Conservation (phyloP, 257 asterid genomes). For the Solanum sejunctum region DNA sequence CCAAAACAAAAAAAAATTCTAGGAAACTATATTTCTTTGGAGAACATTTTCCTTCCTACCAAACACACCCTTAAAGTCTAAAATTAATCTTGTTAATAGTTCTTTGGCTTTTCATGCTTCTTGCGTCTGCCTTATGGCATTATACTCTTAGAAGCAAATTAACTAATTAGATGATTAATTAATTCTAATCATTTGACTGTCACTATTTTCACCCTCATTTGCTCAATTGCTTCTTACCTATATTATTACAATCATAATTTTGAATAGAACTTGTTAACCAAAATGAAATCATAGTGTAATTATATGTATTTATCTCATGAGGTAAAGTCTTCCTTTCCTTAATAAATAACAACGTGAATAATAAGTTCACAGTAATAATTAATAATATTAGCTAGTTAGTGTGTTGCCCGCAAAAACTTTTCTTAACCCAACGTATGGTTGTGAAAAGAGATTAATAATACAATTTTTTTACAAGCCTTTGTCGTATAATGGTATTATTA, state of each 20-base stretch:
- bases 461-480: not conserved
- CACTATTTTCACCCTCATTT: slow-evolving; percentile 2
- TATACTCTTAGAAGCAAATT: not conserved
- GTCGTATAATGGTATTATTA: not conserved
- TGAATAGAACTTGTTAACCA: slow-evolving; percentile 37
- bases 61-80: too few species aligned
- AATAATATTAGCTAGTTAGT: not conserved
- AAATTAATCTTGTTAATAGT: not conserved
- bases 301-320: not conserved
- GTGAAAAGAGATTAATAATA: not conserved
- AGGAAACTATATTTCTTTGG: too few species aligned
- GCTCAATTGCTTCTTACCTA: slow-evolving; percentile 6
- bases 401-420: not conserved
- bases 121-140: slow-evolving; percentile 7
- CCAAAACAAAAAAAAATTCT: too few species aligned
- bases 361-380: not conserved
- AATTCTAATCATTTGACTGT: slow-evolving; percentile 6
- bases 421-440: slow-evolving; percentile 3
- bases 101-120: not conserved
- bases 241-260: slow-evolving; percentile 9
- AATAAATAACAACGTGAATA: slow-evolving; percentile 2
- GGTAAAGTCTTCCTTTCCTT: slow-evolving; percentile 14
- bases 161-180: not conserved
- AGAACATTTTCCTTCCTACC: too few species aligned
- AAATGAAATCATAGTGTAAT: slow-evolving; percentile 21